Conservation (phyloP, 2,329 filamentous ascomycete species). For the Neospermospora avenae region DNA sequence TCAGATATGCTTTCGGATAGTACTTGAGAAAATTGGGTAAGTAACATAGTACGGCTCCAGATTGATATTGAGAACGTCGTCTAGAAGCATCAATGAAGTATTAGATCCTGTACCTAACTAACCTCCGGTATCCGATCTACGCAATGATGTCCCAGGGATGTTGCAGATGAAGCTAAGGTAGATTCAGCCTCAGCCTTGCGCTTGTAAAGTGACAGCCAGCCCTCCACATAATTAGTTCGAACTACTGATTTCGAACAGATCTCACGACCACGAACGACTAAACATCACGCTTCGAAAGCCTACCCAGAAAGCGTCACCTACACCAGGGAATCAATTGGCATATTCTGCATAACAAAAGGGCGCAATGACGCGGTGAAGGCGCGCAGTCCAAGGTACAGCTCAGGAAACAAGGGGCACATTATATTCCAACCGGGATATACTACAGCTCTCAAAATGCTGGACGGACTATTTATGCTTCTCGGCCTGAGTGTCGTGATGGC, state of each 20-base stretch:
- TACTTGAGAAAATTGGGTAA: no score
- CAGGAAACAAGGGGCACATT: slow-evolving; percentile 15
- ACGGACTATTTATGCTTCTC: slow-evolving; percentile 37
- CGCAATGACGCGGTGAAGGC: slow-evolving; percentile 26
- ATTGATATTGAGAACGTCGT: no score
- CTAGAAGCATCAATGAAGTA: no score
- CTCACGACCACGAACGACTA: slow-evolving; percentile 1
- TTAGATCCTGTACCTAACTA: no score
- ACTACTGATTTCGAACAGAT: background rate
- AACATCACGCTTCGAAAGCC: background rate
- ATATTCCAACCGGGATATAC: background rate
- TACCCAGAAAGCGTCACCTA: background rate
- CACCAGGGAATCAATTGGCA: background rate
- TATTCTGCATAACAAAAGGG: background rate
- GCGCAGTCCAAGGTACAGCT: slow-evolving; percentile 9
- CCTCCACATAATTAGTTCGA: background rate
- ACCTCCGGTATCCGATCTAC: slow-evolving; percentile 11
- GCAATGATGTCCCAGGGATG: slow-evolving; percentile 20
- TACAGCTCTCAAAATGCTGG: slow-evolving; percentile 31
- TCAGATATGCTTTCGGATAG: no score
- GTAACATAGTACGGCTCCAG: no score
- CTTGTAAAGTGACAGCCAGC: background rate
- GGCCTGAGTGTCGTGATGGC: slow-evolving; percentile 50
- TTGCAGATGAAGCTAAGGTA: background rate
- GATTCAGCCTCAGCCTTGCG: slow-evolving; percentile 29